phyloP scores from a whole-genome alignment of 2,329 filamentous ascomycete genomes.

The Botryosphaeria dothidea region DNA sequence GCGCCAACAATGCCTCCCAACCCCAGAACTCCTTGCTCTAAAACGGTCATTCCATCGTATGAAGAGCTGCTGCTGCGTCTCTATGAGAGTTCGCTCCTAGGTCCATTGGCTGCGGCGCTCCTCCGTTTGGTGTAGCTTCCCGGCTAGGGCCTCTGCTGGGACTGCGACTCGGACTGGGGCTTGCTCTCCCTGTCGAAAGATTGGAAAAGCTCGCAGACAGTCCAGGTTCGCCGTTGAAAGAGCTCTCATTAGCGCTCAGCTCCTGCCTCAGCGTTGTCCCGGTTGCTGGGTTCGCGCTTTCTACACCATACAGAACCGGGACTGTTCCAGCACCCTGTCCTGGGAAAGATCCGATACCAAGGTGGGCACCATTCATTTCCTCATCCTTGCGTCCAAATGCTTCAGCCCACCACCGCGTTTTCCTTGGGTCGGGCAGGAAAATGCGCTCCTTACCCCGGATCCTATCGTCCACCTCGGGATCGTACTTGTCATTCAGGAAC shows the following conservation, averaged over 20 bases:
- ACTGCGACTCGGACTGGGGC: conserved; percentile 29
- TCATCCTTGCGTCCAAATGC: conserved; percentile 81
- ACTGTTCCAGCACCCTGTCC: conserved; percentile 27
- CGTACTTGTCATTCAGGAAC: conserved; percentile 81
- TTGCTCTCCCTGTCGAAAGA: conserved; percentile 29
- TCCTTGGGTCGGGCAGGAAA: conserved; percentile 73
- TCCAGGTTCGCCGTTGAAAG: conserved; percentile 14
- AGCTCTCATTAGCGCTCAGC: conserved; percentile 28
- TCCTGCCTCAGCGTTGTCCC: conserved; percentile 29
- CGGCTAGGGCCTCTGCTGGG: conserved; percentile 17
- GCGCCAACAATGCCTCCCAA: conserved; percentile 10
- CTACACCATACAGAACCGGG: conserved; percentile 36
- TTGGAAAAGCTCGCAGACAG: conserved; percentile 34
- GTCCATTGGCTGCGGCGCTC: conserved; percentile 30
- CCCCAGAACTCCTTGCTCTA: conserved; percentile 18
- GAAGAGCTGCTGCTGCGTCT: conserved; percentile 12
- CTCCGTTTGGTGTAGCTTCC: conserved; percentile 3
- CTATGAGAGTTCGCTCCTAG: conserved; percentile 36
- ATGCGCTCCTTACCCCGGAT: conserved; percentile 78
- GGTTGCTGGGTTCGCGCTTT: conserved; percentile 34
- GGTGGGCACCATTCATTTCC: conserved; percentile 80
- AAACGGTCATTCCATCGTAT: conserved; percentile 16
- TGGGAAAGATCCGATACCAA: conserved; percentile 26
- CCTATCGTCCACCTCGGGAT: conserved; percentile 73
- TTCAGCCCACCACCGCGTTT: conserved; percentile 93